Base-by-base conservation (phyloP, 73 alveolate genomes). In the Paramecium sexaurelia region DNA sequence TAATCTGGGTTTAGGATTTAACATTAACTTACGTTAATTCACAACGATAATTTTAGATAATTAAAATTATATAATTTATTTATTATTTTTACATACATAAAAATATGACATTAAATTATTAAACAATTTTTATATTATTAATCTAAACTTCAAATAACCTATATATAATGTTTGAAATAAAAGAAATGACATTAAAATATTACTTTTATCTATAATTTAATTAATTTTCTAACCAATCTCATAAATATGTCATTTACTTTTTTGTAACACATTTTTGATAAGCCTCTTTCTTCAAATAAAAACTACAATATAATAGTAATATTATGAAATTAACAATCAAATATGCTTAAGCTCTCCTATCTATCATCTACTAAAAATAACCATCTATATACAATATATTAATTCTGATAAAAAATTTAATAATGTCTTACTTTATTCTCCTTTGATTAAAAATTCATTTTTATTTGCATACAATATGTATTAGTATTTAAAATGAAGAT, bases 21-120 rank as follows among this genome's bases (percentile, higher is more conserved):
- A 39, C 36, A 73, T 22, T 27, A 33, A 36, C 87, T 73, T 73
- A 33, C 87, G 87, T 73, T 73, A 73, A 73, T 73, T 39, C 87
- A 73, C 87, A 61, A 29, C 67, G 32, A 32, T 61, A 61, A 61
- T 61, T 61, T 61, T 61, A 61, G 83, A 61, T 61, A 61, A 61
- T 61, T 61, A 61, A 61, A 61, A 29, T 61, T 61, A 61, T 61
- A 61, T 61, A 61, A 32, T 32, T 61, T 61, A 29, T 61, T 11
- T 61, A 29, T 29, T 61, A 10, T 26, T 26, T 32, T 26, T 61
- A 29, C 26, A 29, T 61, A 29, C 11, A 29, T 61, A 61, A 61
- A 61, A 61, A 61, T 26, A 61, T 61, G 83, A 61, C 83, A 29
- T 32, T 61, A 61, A 61, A 26, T 26, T 26, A 61, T 61, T 41